A percentile compares a stretch with the other conserved stretches of the same genome.
phyloP scores from a whole-genome alignment of 805 yeast species.

The Candida golubevii region DNA sequence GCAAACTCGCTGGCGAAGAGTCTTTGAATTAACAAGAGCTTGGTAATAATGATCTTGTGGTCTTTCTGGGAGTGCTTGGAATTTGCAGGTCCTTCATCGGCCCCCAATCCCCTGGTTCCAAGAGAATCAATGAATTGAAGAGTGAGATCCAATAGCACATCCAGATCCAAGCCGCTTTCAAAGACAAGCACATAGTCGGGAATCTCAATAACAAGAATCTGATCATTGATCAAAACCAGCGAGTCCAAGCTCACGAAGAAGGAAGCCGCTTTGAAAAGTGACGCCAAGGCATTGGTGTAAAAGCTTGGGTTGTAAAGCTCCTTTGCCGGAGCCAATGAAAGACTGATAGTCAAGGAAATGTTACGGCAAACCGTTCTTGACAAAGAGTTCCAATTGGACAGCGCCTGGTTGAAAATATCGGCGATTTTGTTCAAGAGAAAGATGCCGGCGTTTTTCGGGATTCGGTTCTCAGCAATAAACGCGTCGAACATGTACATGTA shows the following conservation, averaged over 20 bases:
- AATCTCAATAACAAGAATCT: constrained; percentile 56
- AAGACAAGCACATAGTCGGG: constrained; percentile 53
- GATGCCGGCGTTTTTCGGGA: constrained; percentile 49
- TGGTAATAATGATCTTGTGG: constrained; percentile 51
- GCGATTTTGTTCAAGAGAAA: constrained; percentile 45
- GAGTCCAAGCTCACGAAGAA: constrained; percentile 46
- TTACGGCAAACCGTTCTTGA: constrained; percentile 64
- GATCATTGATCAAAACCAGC: constrained; percentile 53
- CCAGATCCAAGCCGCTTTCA: constrained; percentile 34
- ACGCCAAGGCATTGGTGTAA: constrained; percentile 28
- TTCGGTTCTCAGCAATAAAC: constrained; percentile 34
- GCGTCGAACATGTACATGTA: constrained; percentile 53
- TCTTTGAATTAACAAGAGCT: constrained; percentile 58
- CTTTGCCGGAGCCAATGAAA: constrained; percentile 25
- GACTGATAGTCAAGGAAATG: constrained; percentile 46
- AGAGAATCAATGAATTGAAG: constrained; percentile 48
- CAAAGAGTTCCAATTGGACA: constrained; percentile 54
- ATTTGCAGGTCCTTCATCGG: constrained; percentile 26
- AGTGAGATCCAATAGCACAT: constrained; percentile 38
- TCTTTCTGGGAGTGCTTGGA: constrained; percentile 39
- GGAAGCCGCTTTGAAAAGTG: constrained; percentile 37
- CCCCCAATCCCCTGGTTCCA: constrained; percentile 54
- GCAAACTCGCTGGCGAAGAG: constrained; percentile 40
- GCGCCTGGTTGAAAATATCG: constrained; percentile 44
- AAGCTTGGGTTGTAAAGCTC: constrained; percentile 14